These are phyloP conservation scores for Penicillium odoratum DNA, from an alignment of 495 filamentous ascomycete species.

Conservation along the genomic window DNA sequence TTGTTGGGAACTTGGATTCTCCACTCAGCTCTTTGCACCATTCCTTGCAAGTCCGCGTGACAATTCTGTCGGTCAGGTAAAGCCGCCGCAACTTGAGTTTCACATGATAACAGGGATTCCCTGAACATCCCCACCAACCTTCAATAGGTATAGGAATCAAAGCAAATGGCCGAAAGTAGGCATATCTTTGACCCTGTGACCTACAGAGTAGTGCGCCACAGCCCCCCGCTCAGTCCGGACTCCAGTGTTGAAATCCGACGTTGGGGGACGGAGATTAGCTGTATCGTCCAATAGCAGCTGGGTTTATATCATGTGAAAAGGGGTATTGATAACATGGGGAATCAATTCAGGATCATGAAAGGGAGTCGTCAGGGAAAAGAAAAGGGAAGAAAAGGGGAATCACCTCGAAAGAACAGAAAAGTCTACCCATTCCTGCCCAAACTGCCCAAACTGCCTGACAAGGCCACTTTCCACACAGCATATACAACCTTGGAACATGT, in stretches of 20 bases:
- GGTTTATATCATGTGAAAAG: background rate
- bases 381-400: background rate
- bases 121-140: background rate
- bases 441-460: background rate
- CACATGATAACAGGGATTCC: background rate
- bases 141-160: background rate
- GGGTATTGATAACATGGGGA: background rate
- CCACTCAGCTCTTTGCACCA: background rate
- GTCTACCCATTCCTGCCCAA: slow-evolving; percentile 6
- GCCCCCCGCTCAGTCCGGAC: background rate
- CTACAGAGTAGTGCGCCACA: background rate
- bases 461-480: background rate
- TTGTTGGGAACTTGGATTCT: background rate
- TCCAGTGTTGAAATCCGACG: background rate
- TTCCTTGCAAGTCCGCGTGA: background rate
- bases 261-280: background rate
- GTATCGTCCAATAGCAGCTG: background rate
- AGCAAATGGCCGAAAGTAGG: background rate
- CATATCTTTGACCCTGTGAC: background rate
- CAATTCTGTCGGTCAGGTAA: background rate
- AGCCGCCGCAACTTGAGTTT: background rate
- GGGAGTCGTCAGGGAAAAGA: background rate
- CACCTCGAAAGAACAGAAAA: background rate
- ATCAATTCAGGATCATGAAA: background rate
- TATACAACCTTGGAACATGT: too few species aligned